phyloP scores from a whole-genome alignment of 345 rosid genomes.

The Turritis glabra region DNA sequence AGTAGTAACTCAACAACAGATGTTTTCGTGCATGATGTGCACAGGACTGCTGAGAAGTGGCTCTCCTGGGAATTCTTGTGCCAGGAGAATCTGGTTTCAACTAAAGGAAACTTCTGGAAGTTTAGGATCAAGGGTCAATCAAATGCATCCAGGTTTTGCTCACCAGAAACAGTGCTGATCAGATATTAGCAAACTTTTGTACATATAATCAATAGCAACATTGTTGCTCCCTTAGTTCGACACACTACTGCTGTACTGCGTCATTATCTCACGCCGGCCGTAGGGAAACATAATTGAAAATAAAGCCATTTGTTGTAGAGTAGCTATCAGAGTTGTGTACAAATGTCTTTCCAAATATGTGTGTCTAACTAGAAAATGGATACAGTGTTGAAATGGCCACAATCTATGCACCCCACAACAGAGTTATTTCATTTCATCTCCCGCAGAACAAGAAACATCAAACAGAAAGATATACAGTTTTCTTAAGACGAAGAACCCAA shows the following conservation, averaged over 20 bases:
- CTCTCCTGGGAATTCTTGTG: constrained; percentile 90
- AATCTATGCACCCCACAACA: neutral
- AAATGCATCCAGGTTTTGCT: constrained; percentile 60
- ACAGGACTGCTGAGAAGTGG: constrained; percentile 85
- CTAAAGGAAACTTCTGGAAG: constrained; percentile 75
- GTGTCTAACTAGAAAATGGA: neutral
- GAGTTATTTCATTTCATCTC: neutral
- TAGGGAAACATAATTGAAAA: neutral
- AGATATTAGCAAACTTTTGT: constrained; percentile 26
- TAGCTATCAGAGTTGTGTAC: too few species aligned
- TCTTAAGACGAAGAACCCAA: neutral
- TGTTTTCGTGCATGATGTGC: constrained; percentile 74
- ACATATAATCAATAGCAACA: neutral
- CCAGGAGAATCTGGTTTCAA: constrained; percentile 72
- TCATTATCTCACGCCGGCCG: neutral
- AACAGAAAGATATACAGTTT: neutral
- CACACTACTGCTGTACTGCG: neutral
- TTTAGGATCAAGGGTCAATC: constrained; percentile 53
- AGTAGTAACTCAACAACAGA: constrained; percentile 52
- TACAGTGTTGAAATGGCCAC: neutral
- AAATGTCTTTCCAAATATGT: neutral
- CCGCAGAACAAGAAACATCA: constrained; percentile 9
- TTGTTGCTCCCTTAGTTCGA: neutral
- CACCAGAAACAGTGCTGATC: constrained; percentile 26
- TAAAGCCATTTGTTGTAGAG: too few species aligned